Evolutionary conservation across 2,329 filamentous ascomycete species (phyloP).

Genomic region (Calonectria honghensis): DNA sequence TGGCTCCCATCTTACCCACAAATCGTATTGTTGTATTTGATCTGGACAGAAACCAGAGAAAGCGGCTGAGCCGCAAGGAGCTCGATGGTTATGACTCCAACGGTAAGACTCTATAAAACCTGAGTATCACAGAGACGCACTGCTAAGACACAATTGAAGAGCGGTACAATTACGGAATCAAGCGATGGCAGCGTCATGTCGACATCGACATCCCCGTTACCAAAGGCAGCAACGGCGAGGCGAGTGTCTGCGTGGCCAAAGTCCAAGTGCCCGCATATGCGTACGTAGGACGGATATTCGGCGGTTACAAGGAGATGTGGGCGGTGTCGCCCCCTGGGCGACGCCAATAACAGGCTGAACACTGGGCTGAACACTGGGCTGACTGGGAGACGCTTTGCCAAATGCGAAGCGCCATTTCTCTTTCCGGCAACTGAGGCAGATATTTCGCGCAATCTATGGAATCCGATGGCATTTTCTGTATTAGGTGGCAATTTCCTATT

Average conservation of each 20-base stretch:
- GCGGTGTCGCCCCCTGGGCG: not conserved
- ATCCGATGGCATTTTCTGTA: not conserved
- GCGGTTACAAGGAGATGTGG: conserved; percentile 23
- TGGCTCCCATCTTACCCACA: not conserved
- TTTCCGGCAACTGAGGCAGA: not conserved
- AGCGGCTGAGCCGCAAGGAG: not conserved
- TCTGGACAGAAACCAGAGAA: not conserved
- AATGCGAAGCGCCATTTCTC: not conserved
- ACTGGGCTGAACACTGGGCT: not conserved
- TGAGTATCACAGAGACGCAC: not conserved
- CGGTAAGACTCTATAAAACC: not conserved
- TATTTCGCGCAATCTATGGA: not conserved
- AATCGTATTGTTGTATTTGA: not conserved
- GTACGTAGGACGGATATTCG: not conserved
- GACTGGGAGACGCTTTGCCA: not conserved
- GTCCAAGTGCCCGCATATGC: not conserved
- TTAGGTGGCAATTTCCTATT: not conserved
- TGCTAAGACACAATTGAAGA: not conserved
- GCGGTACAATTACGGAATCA: not conserved
- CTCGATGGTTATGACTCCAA: not conserved
- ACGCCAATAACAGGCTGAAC: no score
- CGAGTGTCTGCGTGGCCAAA: not conserved
- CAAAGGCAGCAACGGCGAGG: not conserved
- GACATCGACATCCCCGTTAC: not conserved
- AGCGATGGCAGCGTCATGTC: conserved; percentile 15